phyloP scores from a whole-genome alignment of 345 rosid species.

The Hirschfeldia incana region DNA sequence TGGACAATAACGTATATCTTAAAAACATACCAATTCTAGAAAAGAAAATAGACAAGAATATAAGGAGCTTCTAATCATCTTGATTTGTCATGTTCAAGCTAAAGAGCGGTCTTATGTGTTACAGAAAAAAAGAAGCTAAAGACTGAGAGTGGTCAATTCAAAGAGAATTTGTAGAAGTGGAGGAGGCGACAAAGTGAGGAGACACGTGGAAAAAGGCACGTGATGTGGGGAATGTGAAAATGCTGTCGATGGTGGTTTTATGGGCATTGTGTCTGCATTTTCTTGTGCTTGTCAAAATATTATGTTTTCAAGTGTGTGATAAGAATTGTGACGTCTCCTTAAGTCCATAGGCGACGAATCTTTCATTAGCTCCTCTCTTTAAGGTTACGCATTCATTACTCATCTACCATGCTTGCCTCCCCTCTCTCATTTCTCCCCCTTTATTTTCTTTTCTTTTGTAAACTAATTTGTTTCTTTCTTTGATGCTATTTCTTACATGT shows the following conservation, averaged over 20 bases:
- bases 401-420: constrained; percentile 29
- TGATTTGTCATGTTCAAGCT: too few relatives aligned
- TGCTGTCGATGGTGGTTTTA: constrained; percentile 21
- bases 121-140: too few relatives aligned
- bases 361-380: constrained; percentile 40
- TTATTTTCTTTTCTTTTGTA: not conserved
- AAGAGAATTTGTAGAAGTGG: constrained; percentile 2
- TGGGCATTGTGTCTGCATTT: constrained; percentile 21
- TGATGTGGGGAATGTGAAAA: constrained; percentile 38
- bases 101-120: too few relatives aligned
- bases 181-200: constrained; percentile 29
- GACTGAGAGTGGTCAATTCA: not conserved
- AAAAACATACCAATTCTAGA: not conserved
- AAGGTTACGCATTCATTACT: constrained; percentile 42
- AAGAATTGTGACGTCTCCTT: constrained; percentile 38
- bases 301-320: constrained; percentile 25
- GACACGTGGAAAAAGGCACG: constrained; percentile 45
- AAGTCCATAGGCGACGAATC: constrained; percentile 34
- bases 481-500: constrained; percentile 4
- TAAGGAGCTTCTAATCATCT: too few relatives aligned
- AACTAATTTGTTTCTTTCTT: not conserved
- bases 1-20: not conserved
- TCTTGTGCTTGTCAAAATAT: constrained; percentile 31
- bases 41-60: not conserved
- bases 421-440: not conserved